These are phyloP conservation scores for Didymella pomorum DNA, from an alignment of 2,329 filamentous ascomycete genomes.

Conservation along the genomic window DNA sequence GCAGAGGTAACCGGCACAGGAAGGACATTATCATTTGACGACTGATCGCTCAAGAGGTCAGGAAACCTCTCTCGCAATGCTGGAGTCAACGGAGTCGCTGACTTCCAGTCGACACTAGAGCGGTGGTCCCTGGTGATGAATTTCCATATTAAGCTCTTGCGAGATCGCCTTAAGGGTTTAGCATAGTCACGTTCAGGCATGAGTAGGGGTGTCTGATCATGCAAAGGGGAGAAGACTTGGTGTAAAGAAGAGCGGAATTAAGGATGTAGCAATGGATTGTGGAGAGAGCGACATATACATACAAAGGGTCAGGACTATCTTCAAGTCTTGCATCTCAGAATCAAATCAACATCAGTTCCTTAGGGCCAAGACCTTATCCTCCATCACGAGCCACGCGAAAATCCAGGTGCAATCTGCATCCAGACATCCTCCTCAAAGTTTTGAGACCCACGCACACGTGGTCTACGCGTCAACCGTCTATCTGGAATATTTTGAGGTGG, in stretches of 20 bases:
- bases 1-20: not conserved
- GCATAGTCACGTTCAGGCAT: constrained; percentile 14
- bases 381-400: not conserved
- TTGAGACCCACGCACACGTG: not conserved
- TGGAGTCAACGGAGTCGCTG: not conserved
- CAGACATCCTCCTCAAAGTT: constrained; percentile 8
- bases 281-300: not conserved
- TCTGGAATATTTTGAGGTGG: not conserved
- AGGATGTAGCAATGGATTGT: too few species aligned
- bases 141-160: not conserved
- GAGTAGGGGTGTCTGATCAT: not conserved
- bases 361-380: not conserved
- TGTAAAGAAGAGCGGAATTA: too few species aligned
- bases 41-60: not conserved
- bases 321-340: not conserved
- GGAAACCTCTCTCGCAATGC: not conserved
- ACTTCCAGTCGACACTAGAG: constrained; percentile 6
- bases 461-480: not conserved
- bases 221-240: not conserved
- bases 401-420: constrained; percentile 13
- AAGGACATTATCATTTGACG: not conserved
- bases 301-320: not conserved
- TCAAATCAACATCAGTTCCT: not conserved
- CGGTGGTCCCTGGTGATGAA: not conserved
- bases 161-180: not conserved